Percentiles rank a stretch among this genome's conserved stretches.
phyloP scores from a whole-genome alignment of 148 eudicot genomes.

The Fagopyrum homotropicum region DNA sequence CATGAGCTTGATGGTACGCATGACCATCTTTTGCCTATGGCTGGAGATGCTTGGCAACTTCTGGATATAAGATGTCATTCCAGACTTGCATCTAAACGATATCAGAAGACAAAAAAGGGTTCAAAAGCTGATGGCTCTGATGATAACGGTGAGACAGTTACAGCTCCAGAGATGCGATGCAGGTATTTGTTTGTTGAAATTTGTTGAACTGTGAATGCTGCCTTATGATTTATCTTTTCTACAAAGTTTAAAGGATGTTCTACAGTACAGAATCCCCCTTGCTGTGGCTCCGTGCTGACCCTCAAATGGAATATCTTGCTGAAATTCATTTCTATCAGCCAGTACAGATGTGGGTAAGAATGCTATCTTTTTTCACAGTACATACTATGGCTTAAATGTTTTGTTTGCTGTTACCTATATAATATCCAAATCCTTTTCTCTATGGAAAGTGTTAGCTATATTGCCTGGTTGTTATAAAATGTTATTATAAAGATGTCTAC shows the following conservation, averaged over 20 bases:
- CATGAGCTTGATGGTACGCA: conserved; percentile 98
- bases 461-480: background rate
- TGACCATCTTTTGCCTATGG: conserved; percentile 96
- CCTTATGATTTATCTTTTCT: background rate
- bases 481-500: background rate
- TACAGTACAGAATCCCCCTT: conserved; percentile 84
- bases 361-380: background rate
- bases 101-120: conserved; percentile 76
- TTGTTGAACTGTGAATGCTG: background rate
- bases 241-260: conserved; percentile 1
- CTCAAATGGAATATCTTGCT: conserved; percentile 98
- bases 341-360: conserved; percentile 95
- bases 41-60: conserved; percentile 94
- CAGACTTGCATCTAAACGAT: conserved; percentile 83
- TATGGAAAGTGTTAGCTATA: background rate
- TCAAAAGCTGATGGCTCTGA: conserved; percentile 89
- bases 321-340: conserved; percentile 85
- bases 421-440: background rate
- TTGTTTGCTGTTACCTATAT: background rate
- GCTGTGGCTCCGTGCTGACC: conserved; percentile 94
- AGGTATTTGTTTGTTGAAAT: conserved; percentile 36
- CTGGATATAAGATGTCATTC: conserved; percentile 95
- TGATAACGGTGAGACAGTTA: conserved; percentile 66
- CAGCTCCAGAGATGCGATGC: conserved; percentile 56
- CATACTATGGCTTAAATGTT: background rate